Evolutionary conservation across 495 filamentous ascomycete genomes (phyloP), one percentile per base, ranked within the genome.

Genomic region (Daldinia grandis): DNA sequence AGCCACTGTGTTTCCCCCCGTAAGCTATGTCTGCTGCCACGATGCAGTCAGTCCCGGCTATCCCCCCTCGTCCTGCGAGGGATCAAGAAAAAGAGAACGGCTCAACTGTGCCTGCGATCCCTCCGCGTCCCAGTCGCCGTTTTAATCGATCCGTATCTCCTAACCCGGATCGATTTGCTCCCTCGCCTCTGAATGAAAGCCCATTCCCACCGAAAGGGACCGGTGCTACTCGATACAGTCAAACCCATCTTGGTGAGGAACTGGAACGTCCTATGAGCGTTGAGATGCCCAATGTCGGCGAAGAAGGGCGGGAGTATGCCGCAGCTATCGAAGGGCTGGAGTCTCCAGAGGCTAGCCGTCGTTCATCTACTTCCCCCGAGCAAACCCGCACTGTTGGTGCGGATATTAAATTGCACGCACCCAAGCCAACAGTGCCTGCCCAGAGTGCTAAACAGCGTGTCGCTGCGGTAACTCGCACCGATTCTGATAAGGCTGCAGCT

Each of bases 301-400:
- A 97, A 78, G 94, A 98, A 80, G 94, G 94, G 60, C 88, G 83
- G 64, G 94, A 98, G 81, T 98, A 98, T 78, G 92, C 87, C 24
- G 87, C 85, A 60, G 76, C 93, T 57, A 72, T 79, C 53, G 72
- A 87, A 24, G 82, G 86, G 17, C 72, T 82, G 59, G 77, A 54
- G 35, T 62, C 76, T 28, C 73, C 65, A 7, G 76, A 82, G 37
- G 54, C 58, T 40, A 76, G 78, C 33, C 71, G 71, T 42, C 58
- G 66, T 15, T 70, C 72, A 35, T 74, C 78, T 47, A 81, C 83
- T 9, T 77, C 81, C 19, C 85, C 88, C 6, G 82, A 89, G 64
- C 89, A 95, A 75, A 94, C 90, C 37, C 89, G 91, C 69, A 94
- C 91, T 70, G 83, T 97, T 51, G 89, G 87, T 71, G 88, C 87